These are phyloP conservation scores for Colletotrichum spaethianum DNA, from an alignment of 2,329 filamentous ascomycete genomes.

Conservation along the genomic window DNA sequence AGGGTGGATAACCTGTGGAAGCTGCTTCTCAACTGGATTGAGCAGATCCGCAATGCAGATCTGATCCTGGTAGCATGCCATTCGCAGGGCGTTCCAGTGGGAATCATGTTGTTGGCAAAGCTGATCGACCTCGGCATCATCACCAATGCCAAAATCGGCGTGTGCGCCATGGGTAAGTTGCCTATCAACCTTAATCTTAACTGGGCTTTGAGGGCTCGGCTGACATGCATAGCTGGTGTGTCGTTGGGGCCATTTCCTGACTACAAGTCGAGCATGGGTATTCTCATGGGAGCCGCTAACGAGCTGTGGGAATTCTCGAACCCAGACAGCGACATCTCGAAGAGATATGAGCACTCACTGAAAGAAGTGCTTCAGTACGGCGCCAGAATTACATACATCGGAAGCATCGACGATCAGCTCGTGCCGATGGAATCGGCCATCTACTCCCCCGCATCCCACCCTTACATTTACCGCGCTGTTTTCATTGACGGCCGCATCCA, in stretches of 20 bases:
- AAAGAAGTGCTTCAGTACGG: slow-evolving; percentile 83
- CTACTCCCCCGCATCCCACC: slow-evolving; percentile 88
- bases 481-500: slow-evolving; percentile 96
- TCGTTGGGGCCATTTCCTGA: slow-evolving; percentile 94
- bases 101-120: slow-evolving; percentile 92
- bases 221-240: slow-evolving; percentile 76
- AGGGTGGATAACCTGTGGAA: slow-evolving; percentile 95
- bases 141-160: slow-evolving; percentile 80
- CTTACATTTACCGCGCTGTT: slow-evolving; percentile 94
- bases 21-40: slow-evolving; percentile 93
- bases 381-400: slow-evolving; percentile 87
- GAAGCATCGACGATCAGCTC: slow-evolving; percentile 96
- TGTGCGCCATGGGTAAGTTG: slow-evolving; percentile 81
- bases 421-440: slow-evolving; percentile 93
- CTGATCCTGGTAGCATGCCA: slow-evolving; percentile 94
- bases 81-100: slow-evolving; percentile 95
- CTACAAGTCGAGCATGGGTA: slow-evolving; percentile 88
- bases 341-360: slow-evolving; percentile 83
- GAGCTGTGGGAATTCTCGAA: slow-evolving; percentile 96
- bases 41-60: slow-evolving; percentile 88
- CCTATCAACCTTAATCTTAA: neutral
- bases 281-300: slow-evolving; percentile 90
- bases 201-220: neutral
- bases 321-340: slow-evolving; percentile 84
- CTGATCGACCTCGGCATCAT: slow-evolving; percentile 92